Conservation (phyloP, 129 eudicot species). For the Centrapalus pauciflorus region DNA sequence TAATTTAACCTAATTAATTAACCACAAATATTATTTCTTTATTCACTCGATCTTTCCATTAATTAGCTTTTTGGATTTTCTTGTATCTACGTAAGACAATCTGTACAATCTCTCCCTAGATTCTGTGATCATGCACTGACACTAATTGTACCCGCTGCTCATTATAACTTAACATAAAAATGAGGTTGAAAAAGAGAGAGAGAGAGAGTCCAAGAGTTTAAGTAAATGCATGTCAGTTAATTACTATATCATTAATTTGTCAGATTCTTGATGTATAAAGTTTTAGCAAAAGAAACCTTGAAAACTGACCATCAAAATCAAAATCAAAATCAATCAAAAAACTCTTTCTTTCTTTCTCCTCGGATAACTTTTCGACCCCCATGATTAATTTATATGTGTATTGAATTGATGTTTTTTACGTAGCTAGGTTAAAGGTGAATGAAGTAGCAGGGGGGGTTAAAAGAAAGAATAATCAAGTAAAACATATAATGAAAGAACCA, state of each 20-base stretch:
- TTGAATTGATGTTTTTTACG: slow-evolving; percentile 15
- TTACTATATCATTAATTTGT: slow-evolving; percentile 1
- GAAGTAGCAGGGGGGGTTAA: slow-evolving; percentile 19
- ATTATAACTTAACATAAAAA: background rate
- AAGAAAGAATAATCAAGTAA: slow-evolving; percentile 23
- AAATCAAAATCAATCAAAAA: slow-evolving; percentile 25
- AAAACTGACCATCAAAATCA: slow-evolving; percentile 31
- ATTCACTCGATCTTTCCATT: background rate
- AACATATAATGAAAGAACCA: slow-evolving; percentile 24
- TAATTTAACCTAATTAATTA: slow-evolving; percentile 17
- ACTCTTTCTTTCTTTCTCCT: slow-evolving; percentile 9
- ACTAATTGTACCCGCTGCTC: slow-evolving; percentile 9
- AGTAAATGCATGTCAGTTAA: background rate
- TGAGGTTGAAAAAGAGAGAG: no score
- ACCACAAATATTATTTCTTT: slow-evolving; percentile 12
- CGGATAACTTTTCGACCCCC: slow-evolving; percentile 22
- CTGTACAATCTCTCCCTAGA: slow-evolving; percentile 27
- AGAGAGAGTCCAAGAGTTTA: no score
- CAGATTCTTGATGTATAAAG: slow-evolving; percentile 32
- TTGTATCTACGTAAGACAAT: slow-evolving; percentile 22
- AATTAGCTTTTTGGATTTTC: slow-evolving; percentile 6
- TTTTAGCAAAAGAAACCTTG: slow-evolving; percentile 23
- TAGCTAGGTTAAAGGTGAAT: slow-evolving; percentile 31
- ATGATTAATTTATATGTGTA: slow-evolving; percentile 26
- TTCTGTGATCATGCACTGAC: slow-evolving; percentile 26